A percentile compares a stretch with the other conserved stretches of the same genome.
phyloP scores from a whole-genome alignment of 2,329 filamentous ascomycete species.

The Colletotrichum tanaceti region DNA sequence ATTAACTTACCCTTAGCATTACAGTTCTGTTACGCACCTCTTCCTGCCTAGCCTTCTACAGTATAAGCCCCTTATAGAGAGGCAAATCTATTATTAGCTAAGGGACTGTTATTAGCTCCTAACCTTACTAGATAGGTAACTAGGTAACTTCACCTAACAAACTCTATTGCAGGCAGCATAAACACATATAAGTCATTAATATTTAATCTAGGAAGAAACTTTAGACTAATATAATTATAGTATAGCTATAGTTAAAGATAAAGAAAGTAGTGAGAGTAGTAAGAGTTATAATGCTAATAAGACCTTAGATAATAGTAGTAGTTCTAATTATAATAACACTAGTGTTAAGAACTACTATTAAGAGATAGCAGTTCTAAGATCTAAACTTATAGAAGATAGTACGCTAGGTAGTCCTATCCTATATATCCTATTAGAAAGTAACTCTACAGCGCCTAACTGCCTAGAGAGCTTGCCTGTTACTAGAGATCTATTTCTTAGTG shows the following conservation, averaged over 20 bases:
- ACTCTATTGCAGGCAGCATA: not conserved
- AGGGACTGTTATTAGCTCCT: not conserved
- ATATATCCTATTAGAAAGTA: not conserved
- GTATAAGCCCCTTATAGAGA: not conserved
- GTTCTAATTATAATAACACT: not conserved
- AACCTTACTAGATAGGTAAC: not conserved
- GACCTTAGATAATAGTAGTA: not conserved
- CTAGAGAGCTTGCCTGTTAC: not conserved
- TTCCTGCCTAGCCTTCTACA: not conserved
- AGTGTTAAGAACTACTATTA: not conserved
- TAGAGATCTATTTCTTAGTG: not conserved
- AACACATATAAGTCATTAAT: not conserved
- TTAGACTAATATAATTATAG: not conserved
- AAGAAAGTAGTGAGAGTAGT: constrained; percentile 5
- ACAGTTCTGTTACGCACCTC: not conserved
- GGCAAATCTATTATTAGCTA: not conserved
- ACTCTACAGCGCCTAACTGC: not conserved
- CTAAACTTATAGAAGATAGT: not conserved
- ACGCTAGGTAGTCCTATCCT: not conserved
- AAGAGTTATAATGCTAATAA: not conserved
- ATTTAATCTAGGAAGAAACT: not conserved
- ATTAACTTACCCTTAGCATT: not conserved
- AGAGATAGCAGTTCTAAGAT: not conserved
- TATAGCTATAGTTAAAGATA: not conserved
- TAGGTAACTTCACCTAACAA: not conserved